Evolutionary conservation across 306 rosid species (phyloP), one percentile per base, ranked within the genome.

Genomic region (Dalbergia oliveri): DNA sequence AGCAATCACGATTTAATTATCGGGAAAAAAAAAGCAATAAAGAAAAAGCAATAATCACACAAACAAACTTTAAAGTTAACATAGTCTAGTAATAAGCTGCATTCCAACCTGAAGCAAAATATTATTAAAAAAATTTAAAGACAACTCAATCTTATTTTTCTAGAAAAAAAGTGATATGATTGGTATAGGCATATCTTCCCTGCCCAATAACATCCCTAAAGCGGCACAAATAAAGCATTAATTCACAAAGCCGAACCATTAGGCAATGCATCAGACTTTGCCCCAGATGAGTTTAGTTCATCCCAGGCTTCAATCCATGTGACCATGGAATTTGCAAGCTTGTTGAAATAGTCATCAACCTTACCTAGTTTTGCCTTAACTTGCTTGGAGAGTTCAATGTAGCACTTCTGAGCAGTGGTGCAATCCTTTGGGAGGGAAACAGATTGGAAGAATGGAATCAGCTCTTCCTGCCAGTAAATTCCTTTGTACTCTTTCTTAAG

Each of bases 261-360:
- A 72, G 80, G 41, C 44, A 82, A 19, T 45, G 84, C 81, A 39
- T 41, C 77, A 76, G 79, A n/a, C 79, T 86, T 78, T n/a, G n/a
- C 86, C 9, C 73, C 90, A 62, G 84, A 75, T 5, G 89, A 73
- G 81, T 91, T 90, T 11, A 87, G 83, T 47, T 93, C 98, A 5
- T 91, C 92, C 98, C 98, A 93, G 8, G 93, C 97, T 79, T 91
- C 92, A 78, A 91, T 89, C 98, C 98, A 93, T 9, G 91, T 93
- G 31, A 87, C 83, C 98, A 93, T 93, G 47, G 94, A 89, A 78
- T 91, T 97, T 1, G 97, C 89, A 65, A 93, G 94, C 85, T 86
- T 87, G 86, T 44, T 59, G 79, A 93, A 93, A 77, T 93, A 93
- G 1, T 89, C 97, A 58, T 93, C 98, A 11, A 91, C 87, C 65